A percentile compares a stretch with the other conserved stretches of the same genome.
Evolutionary conservation across 305 asterid genomes (phyloP).

Genomic region (Solanum chacoense): DNA sequence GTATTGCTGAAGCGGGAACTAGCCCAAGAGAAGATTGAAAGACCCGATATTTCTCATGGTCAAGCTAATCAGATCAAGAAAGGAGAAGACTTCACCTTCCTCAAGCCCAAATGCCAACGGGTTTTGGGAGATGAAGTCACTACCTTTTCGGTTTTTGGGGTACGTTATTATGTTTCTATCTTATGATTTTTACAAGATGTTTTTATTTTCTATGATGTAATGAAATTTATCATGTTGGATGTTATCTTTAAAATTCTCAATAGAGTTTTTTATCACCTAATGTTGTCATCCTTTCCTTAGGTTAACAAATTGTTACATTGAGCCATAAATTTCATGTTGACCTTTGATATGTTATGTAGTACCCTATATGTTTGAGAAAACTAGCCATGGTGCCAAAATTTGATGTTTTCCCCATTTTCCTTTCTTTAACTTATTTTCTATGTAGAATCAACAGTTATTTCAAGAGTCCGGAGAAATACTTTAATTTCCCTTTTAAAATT

Average conservation of each 20-base stretch:
- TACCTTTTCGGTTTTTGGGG: slow-evolving; percentile 62
- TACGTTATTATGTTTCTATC: slow-evolving; percentile 9
- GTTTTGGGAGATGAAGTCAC: slow-evolving; percentile 63
- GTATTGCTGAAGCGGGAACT: slow-evolving; percentile 58
- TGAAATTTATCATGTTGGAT: not conserved
- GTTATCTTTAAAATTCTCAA: not conserved
- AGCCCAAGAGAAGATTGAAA: slow-evolving; percentile 61
- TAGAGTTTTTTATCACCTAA: not conserved
- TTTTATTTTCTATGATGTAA: not conserved
- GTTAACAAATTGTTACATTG: not conserved
- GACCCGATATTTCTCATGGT: slow-evolving; percentile 49
- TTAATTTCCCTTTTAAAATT: not conserved
- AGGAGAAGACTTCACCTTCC: slow-evolving; percentile 65
- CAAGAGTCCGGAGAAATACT: not conserved
- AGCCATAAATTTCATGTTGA: not conserved
- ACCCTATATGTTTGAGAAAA: not conserved
- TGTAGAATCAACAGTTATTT: not conserved
- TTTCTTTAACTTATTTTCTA: not conserved
- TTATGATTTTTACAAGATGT: not conserved
- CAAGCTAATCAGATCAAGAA: slow-evolving; percentile 66
- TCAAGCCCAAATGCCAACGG: slow-evolving; percentile 59
- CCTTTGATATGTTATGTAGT: not conserved
- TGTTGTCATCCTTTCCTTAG: not conserved
- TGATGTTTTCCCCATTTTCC: not conserved
- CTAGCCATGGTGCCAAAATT: not conserved